Evolutionary conservation across 495 filamentous ascomycete genomes (phyloP).

Genomic region (Daldinia grandis): DNA sequence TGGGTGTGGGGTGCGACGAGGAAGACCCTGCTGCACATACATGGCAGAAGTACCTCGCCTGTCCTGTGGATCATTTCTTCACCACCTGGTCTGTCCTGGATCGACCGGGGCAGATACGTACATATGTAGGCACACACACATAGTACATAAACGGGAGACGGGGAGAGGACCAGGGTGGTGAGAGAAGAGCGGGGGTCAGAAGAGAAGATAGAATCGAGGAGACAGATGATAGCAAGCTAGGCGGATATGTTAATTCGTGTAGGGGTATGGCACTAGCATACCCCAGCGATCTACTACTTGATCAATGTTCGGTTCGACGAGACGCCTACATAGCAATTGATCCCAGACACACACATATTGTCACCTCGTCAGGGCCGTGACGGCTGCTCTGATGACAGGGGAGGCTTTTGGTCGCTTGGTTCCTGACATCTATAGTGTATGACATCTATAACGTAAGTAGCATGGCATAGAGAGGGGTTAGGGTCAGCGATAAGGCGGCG

Average conservation of each 20-base stretch:
- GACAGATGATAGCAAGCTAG: slow-evolving; percentile 21
- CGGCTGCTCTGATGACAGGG: slow-evolving; percentile 34
- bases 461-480: slow-evolving; percentile 24
- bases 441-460: slow-evolving; percentile 20
- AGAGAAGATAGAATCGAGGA: slow-evolving; percentile 21
- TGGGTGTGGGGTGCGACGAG: slow-evolving; percentile 40
- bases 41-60: slow-evolving; percentile 34
- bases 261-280: slow-evolving; percentile 26
- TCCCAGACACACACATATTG: slow-evolving; percentile 22
- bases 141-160: slow-evolving; percentile 18
- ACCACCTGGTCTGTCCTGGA: slow-evolving; percentile 17
- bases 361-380: slow-evolving; percentile 15
- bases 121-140: slow-evolving; percentile 14
- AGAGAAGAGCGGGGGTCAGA: slow-evolving; percentile 28
- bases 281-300: slow-evolving; percentile 41
- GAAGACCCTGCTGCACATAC: slow-evolving; percentile 20
- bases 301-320: slow-evolving; percentile 40
- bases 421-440: slow-evolving; percentile 33
- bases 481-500: slow-evolving; percentile 24
- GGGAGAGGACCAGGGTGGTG: slow-evolving; percentile 25
- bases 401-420: slow-evolving; percentile 31
- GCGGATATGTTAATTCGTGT: background rate
- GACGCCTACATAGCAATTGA: slow-evolving; percentile 35
- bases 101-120: slow-evolving; percentile 15
- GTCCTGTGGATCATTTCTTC: slow-evolving; percentile 36